phyloP scores from a whole-genome alignment of 129 eudicot genomes.

The Flaveria ramosissima region DNA sequence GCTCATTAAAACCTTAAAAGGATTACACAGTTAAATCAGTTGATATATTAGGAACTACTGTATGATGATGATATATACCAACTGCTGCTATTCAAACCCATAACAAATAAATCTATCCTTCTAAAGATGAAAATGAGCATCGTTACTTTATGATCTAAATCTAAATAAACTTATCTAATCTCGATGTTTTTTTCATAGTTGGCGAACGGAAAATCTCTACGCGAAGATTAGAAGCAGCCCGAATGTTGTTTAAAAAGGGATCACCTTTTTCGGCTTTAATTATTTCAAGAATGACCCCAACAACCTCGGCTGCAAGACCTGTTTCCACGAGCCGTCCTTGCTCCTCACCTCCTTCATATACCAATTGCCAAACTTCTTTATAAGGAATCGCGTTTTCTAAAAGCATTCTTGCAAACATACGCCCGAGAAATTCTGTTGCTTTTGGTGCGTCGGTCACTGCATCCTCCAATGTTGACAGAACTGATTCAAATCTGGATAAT shows the following conservation, averaged over 20 bases:
- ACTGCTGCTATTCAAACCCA: neutral
- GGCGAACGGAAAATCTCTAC: slow-evolving; percentile 68
- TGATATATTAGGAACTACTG: neutral
- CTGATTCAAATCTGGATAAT: slow-evolving; percentile 71
- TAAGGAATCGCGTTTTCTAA: slow-evolving; percentile 55
- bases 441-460: slow-evolving; percentile 82
- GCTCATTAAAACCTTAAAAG: neutral
- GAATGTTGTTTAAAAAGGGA: slow-evolving; percentile 51
- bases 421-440: slow-evolving; percentile 85
- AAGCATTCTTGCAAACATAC: slow-evolving; percentile 49
- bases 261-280: slow-evolving; percentile 72
- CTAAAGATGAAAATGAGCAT: slow-evolving; percentile 37
- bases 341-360: slow-evolving; percentile 86
- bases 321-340: slow-evolving; percentile 65
- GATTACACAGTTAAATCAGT: slow-evolving; percentile 13
- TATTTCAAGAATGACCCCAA: slow-evolving; percentile 67
- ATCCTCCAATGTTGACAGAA: slow-evolving; percentile 69
- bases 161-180: slow-evolving; percentile 81
- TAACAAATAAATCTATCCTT: neutral
- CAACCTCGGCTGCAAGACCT: slow-evolving; percentile 82
- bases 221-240: slow-evolving; percentile 43
- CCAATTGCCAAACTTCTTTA: slow-evolving; percentile 52
- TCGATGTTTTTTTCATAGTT: slow-evolving; percentile 47
- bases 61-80: slow-evolving; percentile 4
- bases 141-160: slow-evolving; percentile 46